phyloP scores from a whole-genome alignment of 495 filamentous ascomycete genomes.

The Hypoxylon perforatum region DNA sequence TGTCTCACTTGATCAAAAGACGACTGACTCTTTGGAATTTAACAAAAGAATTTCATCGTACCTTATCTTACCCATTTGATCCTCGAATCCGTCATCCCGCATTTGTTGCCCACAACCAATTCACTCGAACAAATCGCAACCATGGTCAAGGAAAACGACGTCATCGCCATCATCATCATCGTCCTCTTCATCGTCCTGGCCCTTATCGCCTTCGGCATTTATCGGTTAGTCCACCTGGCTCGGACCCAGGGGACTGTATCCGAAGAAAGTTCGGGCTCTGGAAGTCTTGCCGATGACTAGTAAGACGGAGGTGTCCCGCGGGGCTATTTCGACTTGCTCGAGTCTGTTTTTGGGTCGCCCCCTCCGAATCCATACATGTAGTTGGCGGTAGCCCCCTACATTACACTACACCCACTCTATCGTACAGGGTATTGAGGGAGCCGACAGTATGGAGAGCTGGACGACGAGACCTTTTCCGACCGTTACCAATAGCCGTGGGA shows the following conservation, averaged over 20 bases:
- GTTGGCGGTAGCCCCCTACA: neutral
- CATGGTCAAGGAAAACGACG: constrained; percentile 77
- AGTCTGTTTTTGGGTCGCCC: neutral
- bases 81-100: constrained; percentile 4
- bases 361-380: neutral
- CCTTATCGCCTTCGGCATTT: constrained; percentile 76
- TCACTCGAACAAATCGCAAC: constrained; percentile 25
- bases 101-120: constrained; percentile 1
- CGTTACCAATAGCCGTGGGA: neutral
- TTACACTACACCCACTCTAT: neutral
- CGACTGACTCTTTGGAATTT: neutral
- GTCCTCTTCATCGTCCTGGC: constrained; percentile 79
- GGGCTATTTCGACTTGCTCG: neutral
- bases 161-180: constrained; percentile 86
- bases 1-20: neutral
- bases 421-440: neutral
- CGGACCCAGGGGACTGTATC: constrained; percentile 50
- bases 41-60: neutral
- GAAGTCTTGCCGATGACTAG: constrained; percentile 16
- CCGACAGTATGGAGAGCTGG: neutral
- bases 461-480: neutral
- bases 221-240: constrained; percentile 63
- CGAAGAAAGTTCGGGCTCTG: constrained; percentile 22
- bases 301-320: constrained; percentile 2
- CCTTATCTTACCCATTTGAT: too few species aligned